These are phyloP conservation scores for Lentithecium fluviatile DNA, from an alignment of 495 filamentous ascomycete species.

Conservation along the genomic window DNA sequence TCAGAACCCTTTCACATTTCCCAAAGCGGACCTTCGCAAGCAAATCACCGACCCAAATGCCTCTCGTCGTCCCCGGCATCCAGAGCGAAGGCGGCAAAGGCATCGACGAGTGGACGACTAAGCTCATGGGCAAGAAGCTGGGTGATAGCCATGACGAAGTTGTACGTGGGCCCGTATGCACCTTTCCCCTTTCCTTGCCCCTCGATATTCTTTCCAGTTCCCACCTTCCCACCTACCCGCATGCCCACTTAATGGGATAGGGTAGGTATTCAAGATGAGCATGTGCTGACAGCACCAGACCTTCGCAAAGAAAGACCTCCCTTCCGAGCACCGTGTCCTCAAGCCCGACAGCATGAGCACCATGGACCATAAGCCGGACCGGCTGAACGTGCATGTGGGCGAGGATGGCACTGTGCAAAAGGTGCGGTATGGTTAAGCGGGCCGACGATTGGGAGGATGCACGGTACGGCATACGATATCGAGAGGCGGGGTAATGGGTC, in stretches of 20 bases:
- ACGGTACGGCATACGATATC: background rate
- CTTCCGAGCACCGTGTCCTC: conserved; percentile 64
- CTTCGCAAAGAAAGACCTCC: conserved; percentile 74
- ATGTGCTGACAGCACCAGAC: conserved; percentile 48
- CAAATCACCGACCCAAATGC: conserved; percentile 52
- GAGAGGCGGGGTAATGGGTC: no score
- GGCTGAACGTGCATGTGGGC: conserved; percentile 71
- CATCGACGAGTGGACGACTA: conserved; percentile 65
- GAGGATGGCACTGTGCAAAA: conserved; percentile 73
- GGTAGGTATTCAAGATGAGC: no score
- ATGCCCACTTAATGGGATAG: no score
- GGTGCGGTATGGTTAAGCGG: conserved; percentile 56
- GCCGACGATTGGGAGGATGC: background rate
- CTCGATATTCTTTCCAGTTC: no score
- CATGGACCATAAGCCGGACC: conserved; percentile 60
- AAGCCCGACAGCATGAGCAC: conserved; percentile 61
- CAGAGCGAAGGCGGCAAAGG: conserved; percentile 52
- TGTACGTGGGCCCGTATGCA: no score
- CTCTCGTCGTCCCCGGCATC: conserved; percentile 77
- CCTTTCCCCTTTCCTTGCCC: no score
- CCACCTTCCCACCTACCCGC: no score
- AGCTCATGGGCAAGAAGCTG: conserved; percentile 75
- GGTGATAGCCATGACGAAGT: conserved; percentile 50
- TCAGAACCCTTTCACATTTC: background rate
- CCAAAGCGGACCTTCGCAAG: background rate